Evolutionary conservation across 768 basidiomycete species (phyloP), one percentile per base, ranked within the genome.

Genomic region (Thelephora aurantiotincta): DNA sequence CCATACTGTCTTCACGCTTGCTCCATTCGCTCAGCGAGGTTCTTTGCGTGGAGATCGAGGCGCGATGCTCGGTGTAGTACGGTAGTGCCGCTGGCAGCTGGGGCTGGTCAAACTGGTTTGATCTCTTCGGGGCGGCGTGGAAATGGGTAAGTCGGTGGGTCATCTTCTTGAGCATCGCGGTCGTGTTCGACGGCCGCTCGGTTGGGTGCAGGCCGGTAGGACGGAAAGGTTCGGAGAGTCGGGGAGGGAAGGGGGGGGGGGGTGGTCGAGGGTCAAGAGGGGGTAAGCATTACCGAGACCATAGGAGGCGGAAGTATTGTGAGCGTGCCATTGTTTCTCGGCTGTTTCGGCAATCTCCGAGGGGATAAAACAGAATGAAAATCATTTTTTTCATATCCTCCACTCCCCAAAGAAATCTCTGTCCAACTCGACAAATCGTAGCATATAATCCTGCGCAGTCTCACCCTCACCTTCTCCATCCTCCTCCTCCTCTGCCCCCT

Each of bases 391-490:
- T 51, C 57, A 68, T 78, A 82, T 23, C 45, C 77, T 71, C 83
- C 84, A 87, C 37, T 82, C 80, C 49, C 65, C 68, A 65, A 90
- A 90, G 61, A 72, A 80, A 34, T 80, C 79, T 58, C 70, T 73
- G 53, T 89, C 82, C 36, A 56, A 58, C 45, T 71, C 66, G 20
- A 82, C 78, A 54, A 78, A 72, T 13, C 66, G 58, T 26, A 96
- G 66, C 89, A 96, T 92, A 57, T 88, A 92, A 48, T 92, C 89
- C 35, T 82, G 79, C 14, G 82, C 69, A 7, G 78, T 80, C 13
- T 87, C 88, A 1, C 82, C 81, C 13, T 87, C 88, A 1, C 82
- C 81, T 34, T 83, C 79, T 2, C 67, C 66, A 11, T 61, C 64
- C 18, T 54, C 60, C 30, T 58, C 65, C 2, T 52, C 57, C 41